A percentile compares a stretch with the other conserved stretches of the same genome.
Conservation (phyloP, 345 rosid genomes). For the Populus davidiana region DNA sequence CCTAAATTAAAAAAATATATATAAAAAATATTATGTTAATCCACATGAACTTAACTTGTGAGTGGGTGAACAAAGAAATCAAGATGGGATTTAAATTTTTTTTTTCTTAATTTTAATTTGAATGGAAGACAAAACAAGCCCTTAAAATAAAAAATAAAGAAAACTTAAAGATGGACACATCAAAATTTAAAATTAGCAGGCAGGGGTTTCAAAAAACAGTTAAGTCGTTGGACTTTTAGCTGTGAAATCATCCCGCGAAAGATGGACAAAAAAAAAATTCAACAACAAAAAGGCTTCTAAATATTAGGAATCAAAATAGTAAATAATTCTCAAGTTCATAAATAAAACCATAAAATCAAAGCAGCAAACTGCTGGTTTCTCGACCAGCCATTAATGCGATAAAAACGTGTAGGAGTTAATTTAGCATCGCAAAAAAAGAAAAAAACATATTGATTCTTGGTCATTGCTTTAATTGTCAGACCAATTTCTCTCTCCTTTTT, state of each 20-base stretch:
- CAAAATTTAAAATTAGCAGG: background rate
- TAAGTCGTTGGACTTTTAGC: background rate
- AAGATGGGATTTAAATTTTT: no score
- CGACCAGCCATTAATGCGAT: constrained; percentile 35
- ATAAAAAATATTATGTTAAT: no score
- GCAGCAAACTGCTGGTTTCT: constrained; percentile 1
- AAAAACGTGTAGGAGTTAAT: constrained; percentile 21
- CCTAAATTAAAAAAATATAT: no score
- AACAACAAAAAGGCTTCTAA: background rate
- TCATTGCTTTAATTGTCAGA: background rate
- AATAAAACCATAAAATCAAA: background rate
- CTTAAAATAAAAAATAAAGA: background rate
- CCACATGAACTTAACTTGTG: no score
- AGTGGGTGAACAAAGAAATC: no score
- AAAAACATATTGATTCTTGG: no score
- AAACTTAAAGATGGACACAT: background rate
- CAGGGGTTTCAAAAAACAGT: constrained; percentile 6
- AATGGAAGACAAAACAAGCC: background rate
- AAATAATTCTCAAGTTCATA: background rate
- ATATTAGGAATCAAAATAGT: background rate
- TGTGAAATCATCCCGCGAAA: background rate
- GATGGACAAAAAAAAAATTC: background rate
- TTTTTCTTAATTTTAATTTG: background rate
- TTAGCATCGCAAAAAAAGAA: background rate
- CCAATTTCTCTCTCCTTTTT: background rate